These are phyloP conservation scores for Capsicum rhomboideum DNA, from an alignment of 257 asterid species.

Conservation along the genomic window DNA sequence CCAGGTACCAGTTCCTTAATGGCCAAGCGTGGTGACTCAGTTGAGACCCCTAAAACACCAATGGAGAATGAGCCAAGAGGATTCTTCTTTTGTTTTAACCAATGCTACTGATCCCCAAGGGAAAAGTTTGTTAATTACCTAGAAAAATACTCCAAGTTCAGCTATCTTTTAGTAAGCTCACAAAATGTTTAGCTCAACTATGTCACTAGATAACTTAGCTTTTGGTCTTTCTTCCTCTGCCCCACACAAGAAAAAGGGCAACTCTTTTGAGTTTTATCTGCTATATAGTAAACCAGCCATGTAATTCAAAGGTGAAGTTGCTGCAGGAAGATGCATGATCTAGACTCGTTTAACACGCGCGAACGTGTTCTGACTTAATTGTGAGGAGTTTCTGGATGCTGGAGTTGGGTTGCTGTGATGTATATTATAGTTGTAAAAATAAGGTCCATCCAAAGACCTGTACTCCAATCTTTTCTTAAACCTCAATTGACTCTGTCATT, in stretches of 20 bases:
- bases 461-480: constrained; percentile 27
- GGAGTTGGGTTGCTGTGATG: constrained; percentile 63
- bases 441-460: constrained; percentile 59
- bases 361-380: constrained; percentile 6
- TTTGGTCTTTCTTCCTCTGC: neutral
- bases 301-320: constrained; percentile 3
- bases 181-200: constrained; percentile 2
- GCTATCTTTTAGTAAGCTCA: neutral
- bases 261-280: constrained; percentile 1
- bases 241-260: neutral
- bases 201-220: constrained; percentile 2
- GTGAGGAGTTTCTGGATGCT: constrained; percentile 4
- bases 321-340: constrained; percentile 9
- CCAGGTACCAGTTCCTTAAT: constrained; percentile 90
- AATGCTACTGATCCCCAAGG: constrained; percentile 27
- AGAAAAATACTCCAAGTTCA: neutral
- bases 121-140: neutral
- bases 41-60: constrained; percentile 32
- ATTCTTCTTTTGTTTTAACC: constrained; percentile 66
- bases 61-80: constrained; percentile 44
- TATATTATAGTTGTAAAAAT: constrained; percentile 36
- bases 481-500: neutral
- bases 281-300: constrained; percentile 1
- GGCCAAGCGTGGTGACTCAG: constrained; percentile 53
- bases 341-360: neutral